Conservation (phyloP, 768 basidiomycete genomes). For the Coprinopsis marcescibilis region DNA sequence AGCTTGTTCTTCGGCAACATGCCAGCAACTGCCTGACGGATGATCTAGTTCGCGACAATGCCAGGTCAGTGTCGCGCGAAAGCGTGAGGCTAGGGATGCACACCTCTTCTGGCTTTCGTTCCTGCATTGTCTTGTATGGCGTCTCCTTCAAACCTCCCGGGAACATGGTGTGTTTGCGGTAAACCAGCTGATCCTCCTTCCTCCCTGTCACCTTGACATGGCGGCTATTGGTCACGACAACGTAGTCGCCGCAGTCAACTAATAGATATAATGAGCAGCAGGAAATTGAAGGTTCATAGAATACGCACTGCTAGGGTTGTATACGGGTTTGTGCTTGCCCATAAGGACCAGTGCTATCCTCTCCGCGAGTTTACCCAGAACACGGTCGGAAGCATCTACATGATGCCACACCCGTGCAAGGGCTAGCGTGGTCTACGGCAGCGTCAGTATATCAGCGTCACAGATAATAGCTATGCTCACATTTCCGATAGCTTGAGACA, state of each 20-base stretch:
- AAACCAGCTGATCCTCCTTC: slow-evolving; percentile 83
- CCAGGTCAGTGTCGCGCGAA: not conserved
- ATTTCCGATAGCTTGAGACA: slow-evolving; percentile 9
- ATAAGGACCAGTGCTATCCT: slow-evolving; percentile 93
- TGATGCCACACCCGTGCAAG: slow-evolving; percentile 97
- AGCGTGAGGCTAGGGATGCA: slow-evolving; percentile 20
- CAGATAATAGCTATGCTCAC: slow-evolving; percentile 28
- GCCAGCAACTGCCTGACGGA: slow-evolving; percentile 91
- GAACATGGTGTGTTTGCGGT: slow-evolving; percentile 86
- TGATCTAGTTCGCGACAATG: slow-evolving; percentile 59
- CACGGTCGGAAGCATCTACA: slow-evolving; percentile 82
- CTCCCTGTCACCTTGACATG: slow-evolving; percentile 83
- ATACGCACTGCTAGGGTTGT: slow-evolving; percentile 78
- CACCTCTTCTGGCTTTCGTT: slow-evolving; percentile 85
- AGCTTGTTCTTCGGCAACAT: slow-evolving; percentile 99
- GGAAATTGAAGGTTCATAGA: not conserved
- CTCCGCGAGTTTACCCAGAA: slow-evolving; percentile 93
- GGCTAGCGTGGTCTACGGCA: slow-evolving; percentile 79
- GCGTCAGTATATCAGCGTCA: not conserved
- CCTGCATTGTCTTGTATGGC: slow-evolving; percentile 78
- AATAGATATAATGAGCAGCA: not conserved
- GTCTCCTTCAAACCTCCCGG: slow-evolving; percentile 93
- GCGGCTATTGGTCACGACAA: slow-evolving; percentile 87
- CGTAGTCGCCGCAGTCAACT: slow-evolving; percentile 99
- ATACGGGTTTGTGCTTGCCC: slow-evolving; percentile 99